Base-by-base conservation (phyloP, 2,329 filamentous ascomycete genomes). In the Hypoxylon sp. region DNA sequence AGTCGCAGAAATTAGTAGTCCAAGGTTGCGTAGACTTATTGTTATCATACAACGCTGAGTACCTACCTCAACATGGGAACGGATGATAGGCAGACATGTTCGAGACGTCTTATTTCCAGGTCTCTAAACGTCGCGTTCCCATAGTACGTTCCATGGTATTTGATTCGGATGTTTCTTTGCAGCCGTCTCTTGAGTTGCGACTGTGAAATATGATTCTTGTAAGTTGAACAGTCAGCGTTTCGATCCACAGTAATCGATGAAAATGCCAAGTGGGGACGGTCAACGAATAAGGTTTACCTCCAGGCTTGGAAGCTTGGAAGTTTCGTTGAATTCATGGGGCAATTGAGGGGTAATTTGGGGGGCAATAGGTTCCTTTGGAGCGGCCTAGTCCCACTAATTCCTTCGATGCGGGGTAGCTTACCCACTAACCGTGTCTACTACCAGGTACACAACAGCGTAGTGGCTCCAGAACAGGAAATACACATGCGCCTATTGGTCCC, bases 381-480 rank as follows among this genome's bases (percentile, higher is more conserved):
- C 67, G 60, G 38, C 11, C 58, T 38, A 41, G n/a, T 60, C 67
- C 67, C 59, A 46, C 60, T 38, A 28, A 50, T 30, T 30, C 48
- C 38, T 59, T 50, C 21, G 14, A 60, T 58, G 65, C 62, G 62
- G 60, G 65, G 65, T 68, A 64, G 51, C 56, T 65, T 6, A 10
- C 32, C 32, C 21, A 28, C 25, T 43, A 14, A 14, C 13, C 34
- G 5, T 36, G 21, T 17, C 34, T 13, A 34, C 13, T n/a, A 36
- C 13, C 34, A 36, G 14, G 36, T 41, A 41, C 36, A 41, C n/a
- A 41, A 7, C 28, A 30, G 28, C 5, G 11, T 5, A 10, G 17
- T 43, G 17, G 38, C 17, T 3, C 2, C 19, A n/a, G 11, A 49
- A 32, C 21, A 19, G 13, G 32, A 19, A 58, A 49, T 58, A 7